These are phyloP conservation scores for Tricladium varicosporioides DNA, from an alignment of 2,329 filamentous ascomycete species.

Conservation along the genomic window DNA sequence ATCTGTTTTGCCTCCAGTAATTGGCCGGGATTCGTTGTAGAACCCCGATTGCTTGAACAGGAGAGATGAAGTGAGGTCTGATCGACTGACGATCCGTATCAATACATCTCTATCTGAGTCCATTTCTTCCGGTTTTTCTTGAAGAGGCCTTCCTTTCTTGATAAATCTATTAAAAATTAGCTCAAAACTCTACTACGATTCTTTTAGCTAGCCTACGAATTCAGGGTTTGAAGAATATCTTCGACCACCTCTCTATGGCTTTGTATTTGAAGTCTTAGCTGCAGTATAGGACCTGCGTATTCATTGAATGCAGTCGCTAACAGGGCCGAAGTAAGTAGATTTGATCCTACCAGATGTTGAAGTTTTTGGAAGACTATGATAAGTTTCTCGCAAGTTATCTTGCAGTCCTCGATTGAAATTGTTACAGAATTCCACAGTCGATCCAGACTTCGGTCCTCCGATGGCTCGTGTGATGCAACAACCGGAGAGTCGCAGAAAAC, in stretches of 20 bases:
- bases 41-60: too few species aligned
- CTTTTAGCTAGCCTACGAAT: not conserved
- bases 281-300: not conserved
- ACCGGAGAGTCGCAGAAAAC: not conserved
- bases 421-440: not conserved
- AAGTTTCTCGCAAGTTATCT: not conserved
- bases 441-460: not conserved
- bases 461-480: not conserved
- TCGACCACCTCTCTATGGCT: not conserved
- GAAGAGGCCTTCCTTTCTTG: not conserved
- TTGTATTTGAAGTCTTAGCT: not conserved
- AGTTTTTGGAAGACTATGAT: not conserved
- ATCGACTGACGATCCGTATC: too few species aligned
- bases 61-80: too few species aligned
- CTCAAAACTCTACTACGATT: not conserved
- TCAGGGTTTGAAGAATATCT: not conserved
- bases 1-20: too few species aligned
- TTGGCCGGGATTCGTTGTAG: too few species aligned
- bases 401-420: not conserved
- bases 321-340: too few species aligned
- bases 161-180: not conserved
- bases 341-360: too few species aligned
- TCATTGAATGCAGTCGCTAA: too few species aligned
- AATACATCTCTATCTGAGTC: too few species aligned
- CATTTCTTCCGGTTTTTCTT: too few species aligned